Evolutionary conservation across 805 yeast genomes (phyloP).

Genomic region (Kazachstania bromeliacearum): DNA sequence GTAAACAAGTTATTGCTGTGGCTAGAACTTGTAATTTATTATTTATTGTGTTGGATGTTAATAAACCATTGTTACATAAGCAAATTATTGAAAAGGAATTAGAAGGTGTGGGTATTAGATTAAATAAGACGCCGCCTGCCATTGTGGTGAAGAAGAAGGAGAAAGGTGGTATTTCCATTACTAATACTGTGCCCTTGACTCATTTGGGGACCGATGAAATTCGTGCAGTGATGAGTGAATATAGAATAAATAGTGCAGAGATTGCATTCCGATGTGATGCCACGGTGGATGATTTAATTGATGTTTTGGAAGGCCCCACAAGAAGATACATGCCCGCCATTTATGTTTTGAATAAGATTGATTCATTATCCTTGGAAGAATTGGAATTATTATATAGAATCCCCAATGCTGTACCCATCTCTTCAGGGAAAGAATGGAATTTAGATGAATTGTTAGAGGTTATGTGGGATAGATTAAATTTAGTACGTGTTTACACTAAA

Average conservation of each 20-base stretch:
- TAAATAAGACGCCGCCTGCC: slow-evolving; percentile 88
- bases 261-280: slow-evolving; percentile 96
- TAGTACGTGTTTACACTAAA: slow-evolving; percentile 93
- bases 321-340: slow-evolving; percentile 94
- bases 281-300: slow-evolving; percentile 92
- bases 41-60: slow-evolving; percentile 90
- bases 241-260: slow-evolving; percentile 91
- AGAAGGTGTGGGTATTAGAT: slow-evolving; percentile 95
- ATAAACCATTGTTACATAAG: slow-evolving; percentile 91
- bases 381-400: slow-evolving; percentile 81
- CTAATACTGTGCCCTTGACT: slow-evolving; percentile 87
- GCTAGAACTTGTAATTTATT: slow-evolving; percentile 95
- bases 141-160: slow-evolving; percentile 87
- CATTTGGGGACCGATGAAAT: slow-evolving; percentile 88
- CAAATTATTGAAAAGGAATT: slow-evolving; percentile 88
- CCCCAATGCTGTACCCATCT: slow-evolving; percentile 95
- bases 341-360: slow-evolving; percentile 91
- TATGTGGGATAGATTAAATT: slow-evolving; percentile 89
- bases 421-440: slow-evolving; percentile 95
- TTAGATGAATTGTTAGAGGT: slow-evolving; percentile 85
- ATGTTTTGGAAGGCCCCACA: slow-evolving; percentile 80
- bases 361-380: slow-evolving; percentile 88
- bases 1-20: slow-evolving; percentile 95
- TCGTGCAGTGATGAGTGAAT: slow-evolving; percentile 92
- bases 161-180: slow-evolving; percentile 89